Percentiles rank a stretch among this genome's conserved stretches.
phyloP scores from a whole-genome alignment of 345 rosid species.

The Populus deltoides region DNA sequence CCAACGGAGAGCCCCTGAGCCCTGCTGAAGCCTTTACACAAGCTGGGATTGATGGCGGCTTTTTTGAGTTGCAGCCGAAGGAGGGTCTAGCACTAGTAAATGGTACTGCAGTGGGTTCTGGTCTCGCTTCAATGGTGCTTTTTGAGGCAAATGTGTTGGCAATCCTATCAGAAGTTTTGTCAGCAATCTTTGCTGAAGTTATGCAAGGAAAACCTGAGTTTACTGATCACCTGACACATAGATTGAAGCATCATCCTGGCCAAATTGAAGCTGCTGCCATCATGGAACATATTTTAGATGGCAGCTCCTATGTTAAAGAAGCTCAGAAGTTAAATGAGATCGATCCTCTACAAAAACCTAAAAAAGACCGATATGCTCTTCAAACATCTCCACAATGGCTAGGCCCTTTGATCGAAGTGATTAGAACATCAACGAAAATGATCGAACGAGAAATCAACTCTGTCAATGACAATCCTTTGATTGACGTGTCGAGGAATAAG shows the following conservation, averaged over 20 bases:
- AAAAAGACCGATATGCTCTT: constrained; percentile 31
- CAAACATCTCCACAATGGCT: constrained; percentile 36
- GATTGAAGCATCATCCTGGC: constrained; percentile 36
- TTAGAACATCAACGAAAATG: constrained; percentile 30
- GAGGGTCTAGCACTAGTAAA: constrained; percentile 34
- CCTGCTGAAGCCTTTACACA: constrained; percentile 17
- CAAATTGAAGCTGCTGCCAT: constrained; percentile 38
- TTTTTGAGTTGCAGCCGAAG: constrained; percentile 30
- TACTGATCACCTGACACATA: constrained; percentile 33
- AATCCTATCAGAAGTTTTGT: constrained; percentile 26
- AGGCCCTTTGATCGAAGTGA: constrained; percentile 33
- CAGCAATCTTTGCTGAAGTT: constrained; percentile 34
- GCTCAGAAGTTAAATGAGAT: constrained; percentile 26
- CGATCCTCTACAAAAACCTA: constrained; percentile 35
- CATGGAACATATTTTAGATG: constrained; percentile 36
- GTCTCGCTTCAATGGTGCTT: constrained; percentile 26
- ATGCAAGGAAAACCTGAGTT: constrained; percentile 34
- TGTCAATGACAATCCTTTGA: constrained; percentile 35
- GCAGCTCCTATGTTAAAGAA: constrained; percentile 27
- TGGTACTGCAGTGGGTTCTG: constrained; percentile 36
- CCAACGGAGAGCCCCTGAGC: constrained; percentile 9
- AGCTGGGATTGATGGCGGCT: constrained; percentile 21
- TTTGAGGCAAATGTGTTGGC: constrained; percentile 28
- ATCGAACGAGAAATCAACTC: constrained; percentile 35
- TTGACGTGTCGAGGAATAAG: constrained; percentile 29